Evolutionary conservation across 306 rosid genomes (phyloP).

Genomic region (Benincasa hispida): DNA sequence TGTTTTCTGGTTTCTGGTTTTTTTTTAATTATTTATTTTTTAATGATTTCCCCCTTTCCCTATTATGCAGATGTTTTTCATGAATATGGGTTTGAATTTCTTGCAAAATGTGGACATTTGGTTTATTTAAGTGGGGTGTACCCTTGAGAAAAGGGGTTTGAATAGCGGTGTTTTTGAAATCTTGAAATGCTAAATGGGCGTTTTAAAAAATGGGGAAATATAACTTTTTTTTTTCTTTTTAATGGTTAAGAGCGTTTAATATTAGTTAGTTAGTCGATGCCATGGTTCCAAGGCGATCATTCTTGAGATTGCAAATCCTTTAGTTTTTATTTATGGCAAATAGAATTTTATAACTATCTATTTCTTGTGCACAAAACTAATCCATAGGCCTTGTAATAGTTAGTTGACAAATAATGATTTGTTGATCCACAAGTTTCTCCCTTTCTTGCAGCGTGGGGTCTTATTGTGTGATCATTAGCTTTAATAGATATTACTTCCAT

Average conservation of each 20-base stretch:
- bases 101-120: background rate
- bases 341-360: background rate
- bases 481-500: background rate
- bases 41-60: too few relatives aligned
- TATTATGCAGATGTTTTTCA: background rate
- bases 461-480: background rate
- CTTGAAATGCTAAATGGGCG: background rate
- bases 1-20: too few relatives aligned
- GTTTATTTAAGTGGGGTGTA: background rate
- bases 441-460: background rate
- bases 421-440: background rate
- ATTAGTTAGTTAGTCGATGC: background rate
- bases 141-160: background rate
- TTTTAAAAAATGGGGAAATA: background rate
- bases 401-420: background rate
- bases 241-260: background rate
- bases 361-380: background rate
- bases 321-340: background rate
- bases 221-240: background rate
- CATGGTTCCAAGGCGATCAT: background rate
- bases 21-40: too few relatives aligned
- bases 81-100: background rate
- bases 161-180: background rate
- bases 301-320: background rate
- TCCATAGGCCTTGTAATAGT: background rate